These are phyloP conservation scores for Globisporangium splendens DNA, from an alignment of 352 stramenopile genomes.

Conservation along the genomic window DNA sequence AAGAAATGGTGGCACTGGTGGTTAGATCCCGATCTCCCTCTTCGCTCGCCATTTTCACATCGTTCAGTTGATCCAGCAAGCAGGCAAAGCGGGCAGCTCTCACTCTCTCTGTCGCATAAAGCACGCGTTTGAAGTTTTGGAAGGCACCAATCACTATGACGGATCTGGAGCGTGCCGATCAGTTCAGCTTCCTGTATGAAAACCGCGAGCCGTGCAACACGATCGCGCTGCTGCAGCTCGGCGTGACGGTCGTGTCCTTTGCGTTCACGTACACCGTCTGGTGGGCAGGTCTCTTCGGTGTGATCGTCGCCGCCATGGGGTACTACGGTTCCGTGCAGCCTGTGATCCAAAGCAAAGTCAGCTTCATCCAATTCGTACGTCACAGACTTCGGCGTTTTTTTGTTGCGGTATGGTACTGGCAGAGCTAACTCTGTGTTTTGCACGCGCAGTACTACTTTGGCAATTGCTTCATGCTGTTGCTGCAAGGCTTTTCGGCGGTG, in stretches of 20 bases:
- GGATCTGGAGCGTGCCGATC: slow-evolving; percentile 63
- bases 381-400: not conserved
- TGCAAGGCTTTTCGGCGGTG: slow-evolving; percentile 69
- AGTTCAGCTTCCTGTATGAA: slow-evolving; percentile 82
- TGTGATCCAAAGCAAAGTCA: slow-evolving; percentile 86
- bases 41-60: slow-evolving; percentile 1
- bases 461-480: slow-evolving; percentile 83
- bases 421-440: not conserved
- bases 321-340: slow-evolving; percentile 82
- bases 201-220: slow-evolving; percentile 81
- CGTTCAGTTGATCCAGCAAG: not conserved
- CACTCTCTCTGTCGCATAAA: not conserved
- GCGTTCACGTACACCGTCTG: slow-evolving; percentile 81
- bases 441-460: slow-evolving; percentile 75
- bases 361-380: slow-evolving; percentile 86
- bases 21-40: not conserved
- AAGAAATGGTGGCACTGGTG: slow-evolving; percentile 8
- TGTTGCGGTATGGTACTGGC: not conserved
- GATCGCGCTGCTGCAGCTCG: slow-evolving; percentile 73
- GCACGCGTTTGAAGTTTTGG: not conserved
- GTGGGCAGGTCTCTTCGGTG: slow-evolving; percentile 72
- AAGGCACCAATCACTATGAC: slow-evolving; percentile 31
- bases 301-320: slow-evolving; percentile 76
- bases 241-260: slow-evolving; percentile 64
- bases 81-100: not conserved